phyloP scores from a whole-genome alignment of 2,329 filamentous ascomycete genomes.

The Xylaria hypoxylon region DNA sequence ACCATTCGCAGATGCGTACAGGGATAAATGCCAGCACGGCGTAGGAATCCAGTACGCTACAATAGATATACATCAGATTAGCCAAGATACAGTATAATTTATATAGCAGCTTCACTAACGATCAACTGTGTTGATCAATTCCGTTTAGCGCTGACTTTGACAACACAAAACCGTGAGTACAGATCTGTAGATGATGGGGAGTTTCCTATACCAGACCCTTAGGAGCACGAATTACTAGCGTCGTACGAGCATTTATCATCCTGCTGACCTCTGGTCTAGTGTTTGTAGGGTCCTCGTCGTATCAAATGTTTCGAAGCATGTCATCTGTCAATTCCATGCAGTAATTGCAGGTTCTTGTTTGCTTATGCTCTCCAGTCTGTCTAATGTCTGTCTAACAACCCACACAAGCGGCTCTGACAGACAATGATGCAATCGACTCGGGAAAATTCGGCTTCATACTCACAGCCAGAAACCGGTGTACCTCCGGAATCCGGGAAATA shows the following conservation, averaged over 20 bases:
- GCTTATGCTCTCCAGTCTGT: no score
- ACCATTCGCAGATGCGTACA: constrained; percentile 5
- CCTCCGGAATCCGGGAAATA: background rate
- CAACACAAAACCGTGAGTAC: background rate
- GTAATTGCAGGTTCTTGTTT: constrained; percentile 3
- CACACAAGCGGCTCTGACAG: background rate
- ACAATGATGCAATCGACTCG: constrained; percentile 29
- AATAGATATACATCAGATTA: constrained; percentile 8
- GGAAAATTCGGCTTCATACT: constrained; percentile 9
- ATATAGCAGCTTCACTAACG: constrained; percentile 8
- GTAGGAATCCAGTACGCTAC: constrained; percentile 2
- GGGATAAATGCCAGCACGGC: constrained; percentile 1
- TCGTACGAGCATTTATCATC: background rate
- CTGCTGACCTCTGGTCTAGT: constrained; percentile 1
- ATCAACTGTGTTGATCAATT: constrained; percentile 7
- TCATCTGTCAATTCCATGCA: constrained; percentile 15
- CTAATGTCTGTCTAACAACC: constrained; percentile 20
- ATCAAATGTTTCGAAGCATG: constrained; percentile 14
- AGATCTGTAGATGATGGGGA: background rate
- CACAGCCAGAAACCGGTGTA: background rate
- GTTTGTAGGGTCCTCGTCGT: constrained; percentile 11
- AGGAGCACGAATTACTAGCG: background rate
- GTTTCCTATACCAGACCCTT: background rate
- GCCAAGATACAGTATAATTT: background rate
- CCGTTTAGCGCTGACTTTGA: background rate